Conservation (phyloP, 2,329 filamentous ascomycete species). For the Pseudogymnoascus sp. region DNA sequence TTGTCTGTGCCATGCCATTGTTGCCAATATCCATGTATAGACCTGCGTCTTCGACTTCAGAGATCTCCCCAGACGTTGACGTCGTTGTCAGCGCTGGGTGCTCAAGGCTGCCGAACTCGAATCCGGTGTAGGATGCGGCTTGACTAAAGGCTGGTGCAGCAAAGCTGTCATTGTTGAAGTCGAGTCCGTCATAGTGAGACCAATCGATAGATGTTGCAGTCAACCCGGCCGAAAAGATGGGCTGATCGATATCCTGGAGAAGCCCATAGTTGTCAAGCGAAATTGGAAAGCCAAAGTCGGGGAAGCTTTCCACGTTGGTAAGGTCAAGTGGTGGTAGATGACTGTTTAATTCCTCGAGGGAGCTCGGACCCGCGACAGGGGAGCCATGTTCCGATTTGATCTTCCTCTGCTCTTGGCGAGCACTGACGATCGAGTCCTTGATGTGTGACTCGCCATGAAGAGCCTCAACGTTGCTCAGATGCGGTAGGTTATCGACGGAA, state of each 20-base stretch:
- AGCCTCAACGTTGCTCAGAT: constrained; percentile 38
- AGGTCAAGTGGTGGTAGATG: constrained; percentile 54
- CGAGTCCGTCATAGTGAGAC: constrained; percentile 47
- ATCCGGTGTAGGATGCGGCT: constrained; percentile 47
- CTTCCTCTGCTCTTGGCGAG: constrained; percentile 41
- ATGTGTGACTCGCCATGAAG: constrained; percentile 32
- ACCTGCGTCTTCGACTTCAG: constrained; percentile 56
- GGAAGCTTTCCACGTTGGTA: constrained; percentile 47
- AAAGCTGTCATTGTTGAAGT: constrained; percentile 45
- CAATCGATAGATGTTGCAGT: constrained; percentile 51
- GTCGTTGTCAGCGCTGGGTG: constrained; percentile 50
- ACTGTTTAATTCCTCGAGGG: constrained; percentile 45
- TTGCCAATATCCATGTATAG: constrained; percentile 36
- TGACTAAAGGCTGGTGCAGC: constrained; percentile 51
- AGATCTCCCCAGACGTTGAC: constrained; percentile 61
- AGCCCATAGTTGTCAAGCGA: constrained; percentile 49
- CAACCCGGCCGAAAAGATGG: constrained; percentile 57
- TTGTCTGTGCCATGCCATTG: constrained; percentile 32
- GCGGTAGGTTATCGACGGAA: constrained; percentile 40
- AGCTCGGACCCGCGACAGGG: constrained; percentile 45
- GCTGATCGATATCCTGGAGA: constrained; percentile 44
- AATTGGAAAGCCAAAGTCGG: constrained; percentile 36
- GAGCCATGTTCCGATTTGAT: constrained; percentile 58
- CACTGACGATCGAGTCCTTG: constrained; percentile 33
- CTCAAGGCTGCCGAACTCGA: constrained; percentile 50